Evolutionary conservation across 2,329 filamentous ascomycete species (phyloP), one percentile per base, ranked within the genome.

Genomic region (Ophiognomonia clavigignenti-juglandacearum): DNA sequence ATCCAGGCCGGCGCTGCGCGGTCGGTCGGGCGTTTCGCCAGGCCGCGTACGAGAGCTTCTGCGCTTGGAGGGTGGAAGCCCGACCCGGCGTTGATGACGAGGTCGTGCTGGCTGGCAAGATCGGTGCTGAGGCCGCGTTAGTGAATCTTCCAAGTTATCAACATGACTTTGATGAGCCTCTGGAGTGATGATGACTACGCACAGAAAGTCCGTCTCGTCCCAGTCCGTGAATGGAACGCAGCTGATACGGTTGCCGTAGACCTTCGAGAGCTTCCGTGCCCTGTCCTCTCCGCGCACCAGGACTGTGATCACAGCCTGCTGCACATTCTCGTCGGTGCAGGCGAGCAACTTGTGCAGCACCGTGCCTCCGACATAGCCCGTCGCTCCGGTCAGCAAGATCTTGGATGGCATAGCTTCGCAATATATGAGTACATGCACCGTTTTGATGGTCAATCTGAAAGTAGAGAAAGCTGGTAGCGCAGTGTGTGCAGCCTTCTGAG

Each of bases 21-120:
- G 7, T 36, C 34, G 6, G 6, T 6, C 5, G 7, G 34, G 4
- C 34, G 7, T 26, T 13, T n/a, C 6, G 60, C 64, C 1, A 78
- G 63, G 0, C 72, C 73, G 1, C 56, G 54, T 4, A 76, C 59
- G 24, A 75, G 53, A 0, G 72, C 71, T 42, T 59, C 60, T 0
- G 69, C 69, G 3, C 64, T 64, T 0, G 53, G 37, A 1, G 59
- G 41, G 52, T 75, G 66, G 43, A 58, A 70, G 8, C 68, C 67
- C 2, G 58, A 56, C 1, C 69, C 68, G 1, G 69, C 62, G 53
- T 73, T 67, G 41, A 77, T 65, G 9, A 77, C 64, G 44, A 73
- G 50, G 38, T 62, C 59, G 19, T 59, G 52, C 40, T 59, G 51
- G 39, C 53, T 52, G 1, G 61, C 61, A 6, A 49, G 43, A 9